Evolutionary conservation across 208 protist genomes (phyloP), one percentile per base, ranked within the genome.

Genomic region (Balamuthia mandrillaris): DNA sequence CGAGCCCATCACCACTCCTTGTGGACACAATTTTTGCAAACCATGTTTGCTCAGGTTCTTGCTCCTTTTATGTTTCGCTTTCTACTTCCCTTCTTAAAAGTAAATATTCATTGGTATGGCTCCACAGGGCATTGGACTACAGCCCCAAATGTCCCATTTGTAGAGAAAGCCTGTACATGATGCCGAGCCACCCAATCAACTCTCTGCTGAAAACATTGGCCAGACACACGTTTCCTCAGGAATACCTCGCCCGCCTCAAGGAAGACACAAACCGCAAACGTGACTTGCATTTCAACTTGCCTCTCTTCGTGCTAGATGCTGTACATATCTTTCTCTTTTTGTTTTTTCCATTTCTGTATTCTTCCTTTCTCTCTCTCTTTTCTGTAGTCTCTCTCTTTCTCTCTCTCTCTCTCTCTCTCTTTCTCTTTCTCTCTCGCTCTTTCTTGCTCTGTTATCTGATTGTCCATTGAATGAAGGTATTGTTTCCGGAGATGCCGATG

Each of bases 101-200:
- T 65, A 65, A 65, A 31, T 9, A 65, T 10, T 65, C n/a, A 65
- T 29, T 65, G n/a, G 9, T 18, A 27, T 65, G 16, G 9, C 10
- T 74, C n/a, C 2, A 18, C 39, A 74, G 65, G 5, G 65, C 65
- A 6, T 27, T 74, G 12, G 65, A 74, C n/a, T 74, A 74, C 65
- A 74, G 35, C 65, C 44, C 44, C n/a, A 10, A 42, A 24, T 74
- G 65, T 27, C 65, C 65, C 4, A 42, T 74, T 3, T 74, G 65
- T n/a, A 35, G 65, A 10, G 4, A 35, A 3, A 29, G n/a, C 9
- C 41, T 74, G 24, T 74, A 35, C 39, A n/a, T 74, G 37, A 42
- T 42, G 65, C 65, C 65, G 14, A 74, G 51, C 39, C 65, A 74
- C 33, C 41, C 65, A n/a, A n/a, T 74, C 31, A 74, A 74, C 65